Percentiles rank a stretch among this genome's conserved stretches.
Evolutionary conservation across 2,329 filamentous ascomycete species (phyloP).

Genomic region (Cladophialophora bantiana): DNA sequence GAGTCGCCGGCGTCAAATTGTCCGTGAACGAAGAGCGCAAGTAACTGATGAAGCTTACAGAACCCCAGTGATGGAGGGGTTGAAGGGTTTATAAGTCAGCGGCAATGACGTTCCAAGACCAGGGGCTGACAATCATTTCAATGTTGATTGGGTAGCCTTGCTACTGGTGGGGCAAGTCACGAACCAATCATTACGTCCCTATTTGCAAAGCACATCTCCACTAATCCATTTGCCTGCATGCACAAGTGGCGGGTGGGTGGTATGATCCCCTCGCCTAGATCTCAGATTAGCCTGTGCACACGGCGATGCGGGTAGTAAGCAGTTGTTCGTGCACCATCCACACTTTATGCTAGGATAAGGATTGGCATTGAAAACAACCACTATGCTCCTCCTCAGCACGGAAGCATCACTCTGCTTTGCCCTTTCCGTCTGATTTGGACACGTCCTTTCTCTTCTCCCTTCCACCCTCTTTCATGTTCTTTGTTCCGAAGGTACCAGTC

Average conservation of each 20-base stretch:
- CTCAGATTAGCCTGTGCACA: too few species aligned
- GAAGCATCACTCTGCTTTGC: not conserved
- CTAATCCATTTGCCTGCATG: not conserved
- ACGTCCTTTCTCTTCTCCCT: not conserved
- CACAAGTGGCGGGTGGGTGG: not conserved
- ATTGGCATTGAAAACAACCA: too few species aligned
- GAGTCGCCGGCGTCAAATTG: not conserved
- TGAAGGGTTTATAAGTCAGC: slow-evolving; percentile 1
- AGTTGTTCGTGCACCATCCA: too few species aligned
- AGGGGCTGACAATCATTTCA: slow-evolving; percentile 17
- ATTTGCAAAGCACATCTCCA: not conserved
- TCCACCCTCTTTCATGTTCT: not conserved
- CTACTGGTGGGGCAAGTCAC: not conserved
- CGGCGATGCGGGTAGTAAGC: too few species aligned
- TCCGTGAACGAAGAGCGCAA: not conserved
- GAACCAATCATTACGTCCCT: not conserved
- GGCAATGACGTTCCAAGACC: slow-evolving; percentile 8
- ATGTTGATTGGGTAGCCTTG: slow-evolving; percentile 12
- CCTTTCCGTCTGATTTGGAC: not conserved
- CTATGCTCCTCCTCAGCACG: too few species aligned
- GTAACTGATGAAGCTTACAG: not conserved
- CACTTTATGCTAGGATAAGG: too few species aligned
- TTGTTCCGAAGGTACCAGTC: not conserved
- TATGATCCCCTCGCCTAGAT: not conserved
- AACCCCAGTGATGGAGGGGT: not conserved